Conservation (phyloP, 805 yeast species). For the Candida oleophila region DNA sequence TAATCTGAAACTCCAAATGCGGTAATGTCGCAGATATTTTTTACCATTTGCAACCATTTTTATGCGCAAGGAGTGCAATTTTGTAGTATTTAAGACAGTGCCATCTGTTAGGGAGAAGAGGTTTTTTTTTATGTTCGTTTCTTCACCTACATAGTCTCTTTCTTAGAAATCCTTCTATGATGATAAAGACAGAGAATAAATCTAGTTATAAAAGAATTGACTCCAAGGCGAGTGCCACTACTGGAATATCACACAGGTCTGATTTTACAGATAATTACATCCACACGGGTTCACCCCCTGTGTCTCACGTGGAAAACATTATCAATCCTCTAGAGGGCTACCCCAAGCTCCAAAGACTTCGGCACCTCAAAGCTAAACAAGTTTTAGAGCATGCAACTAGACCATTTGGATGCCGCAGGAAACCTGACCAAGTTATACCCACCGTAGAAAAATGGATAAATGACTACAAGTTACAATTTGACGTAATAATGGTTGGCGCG, state of each 20-base stretch:
- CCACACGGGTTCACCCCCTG: slow-evolving; percentile 63
- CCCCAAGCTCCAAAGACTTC: slow-evolving; percentile 73
- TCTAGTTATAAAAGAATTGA: background rate
- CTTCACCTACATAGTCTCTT: background rate
- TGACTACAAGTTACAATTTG: slow-evolving; percentile 63
- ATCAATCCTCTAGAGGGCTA: slow-evolving; percentile 75
- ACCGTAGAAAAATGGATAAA: slow-evolving; percentile 62
- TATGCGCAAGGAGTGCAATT: background rate
- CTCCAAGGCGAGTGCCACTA: background rate
- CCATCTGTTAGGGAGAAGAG: no score
- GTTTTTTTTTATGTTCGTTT: no score
- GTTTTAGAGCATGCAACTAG: slow-evolving; percentile 49
- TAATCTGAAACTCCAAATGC: background rate
- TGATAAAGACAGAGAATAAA: background rate
- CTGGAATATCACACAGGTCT: background rate
- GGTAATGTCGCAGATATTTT: background rate
- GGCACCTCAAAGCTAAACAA: slow-evolving; percentile 63
- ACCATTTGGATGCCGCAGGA: slow-evolving; percentile 66
- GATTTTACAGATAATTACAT: slow-evolving; percentile 73
- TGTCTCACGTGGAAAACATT: slow-evolving; percentile 62
- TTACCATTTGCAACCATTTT: background rate
- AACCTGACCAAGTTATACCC: slow-evolving; percentile 52
- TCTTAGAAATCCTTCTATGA: background rate
- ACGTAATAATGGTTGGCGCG: slow-evolving; percentile 90
- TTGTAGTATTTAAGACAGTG: background rate